phyloP scores from a whole-genome alignment of 192 early-diverging fungal genomes.

The Coemansia sp. region DNA sequence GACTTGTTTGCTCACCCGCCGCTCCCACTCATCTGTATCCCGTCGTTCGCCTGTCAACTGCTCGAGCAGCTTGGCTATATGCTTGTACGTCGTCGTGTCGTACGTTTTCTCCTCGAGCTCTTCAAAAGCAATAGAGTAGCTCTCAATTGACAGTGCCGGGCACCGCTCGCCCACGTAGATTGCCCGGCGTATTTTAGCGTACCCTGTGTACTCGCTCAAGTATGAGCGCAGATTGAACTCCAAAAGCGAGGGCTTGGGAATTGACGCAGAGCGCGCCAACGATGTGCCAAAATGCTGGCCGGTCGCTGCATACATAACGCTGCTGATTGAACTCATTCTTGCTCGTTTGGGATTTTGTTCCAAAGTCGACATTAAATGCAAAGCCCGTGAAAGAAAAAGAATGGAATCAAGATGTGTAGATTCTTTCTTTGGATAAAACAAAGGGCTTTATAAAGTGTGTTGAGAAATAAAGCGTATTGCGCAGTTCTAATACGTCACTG shows the following conservation, averaged over 20 bases:
- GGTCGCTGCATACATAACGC: neutral
- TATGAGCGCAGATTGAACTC: conserved; percentile 27
- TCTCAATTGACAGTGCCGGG: conserved; percentile 9
- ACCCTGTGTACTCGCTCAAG: conserved; percentile 30
- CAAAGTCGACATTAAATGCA: conserved; percentile 5
- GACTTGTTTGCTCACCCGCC: conserved; percentile 7
- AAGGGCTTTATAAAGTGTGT: neutral
- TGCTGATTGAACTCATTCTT: conserved; percentile 20
- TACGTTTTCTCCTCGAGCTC: conserved; percentile 27
- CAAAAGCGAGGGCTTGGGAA: conserved; percentile 17
- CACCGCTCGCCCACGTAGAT: conserved; percentile 29
- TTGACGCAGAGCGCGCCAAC: neutral
- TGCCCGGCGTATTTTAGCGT: conserved; percentile 28
- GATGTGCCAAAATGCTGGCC: conserved; percentile 11
- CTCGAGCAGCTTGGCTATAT: conserved; percentile 17
- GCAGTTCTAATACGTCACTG: conserved; percentile 2
- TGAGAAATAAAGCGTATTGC: neutral
- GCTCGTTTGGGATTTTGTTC: conserved; percentile 10
- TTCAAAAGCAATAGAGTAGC: conserved; percentile 24
- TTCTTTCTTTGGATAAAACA: neutral
- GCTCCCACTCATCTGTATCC: conserved; percentile 7
- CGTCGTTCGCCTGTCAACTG: conserved; percentile 10
- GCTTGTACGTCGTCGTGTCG: conserved; percentile 9
- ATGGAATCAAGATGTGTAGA: neutral
- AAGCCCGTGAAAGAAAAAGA: neutral